phyloP scores from a whole-genome alignment of 2,329 filamentous ascomycete species.

The Oidium heveae region DNA sequence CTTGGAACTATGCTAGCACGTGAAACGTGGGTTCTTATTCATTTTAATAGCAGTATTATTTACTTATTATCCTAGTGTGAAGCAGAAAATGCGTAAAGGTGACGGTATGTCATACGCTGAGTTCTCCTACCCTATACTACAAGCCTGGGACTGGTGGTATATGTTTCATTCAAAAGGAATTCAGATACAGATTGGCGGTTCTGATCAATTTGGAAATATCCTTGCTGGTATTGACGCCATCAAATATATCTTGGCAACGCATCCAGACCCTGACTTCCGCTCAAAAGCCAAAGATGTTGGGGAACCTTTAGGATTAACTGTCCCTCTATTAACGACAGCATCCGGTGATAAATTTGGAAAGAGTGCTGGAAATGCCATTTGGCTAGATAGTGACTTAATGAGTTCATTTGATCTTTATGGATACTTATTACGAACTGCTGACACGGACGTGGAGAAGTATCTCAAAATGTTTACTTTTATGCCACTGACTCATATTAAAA shows the following conservation, averaged over 20 bases:
- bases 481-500: slow-evolving; percentile 39
- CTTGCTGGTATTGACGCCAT: slow-evolving; percentile 69
- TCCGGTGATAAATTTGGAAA: slow-evolving; percentile 86
- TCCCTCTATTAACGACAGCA: slow-evolving; percentile 66
- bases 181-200: slow-evolving; percentile 78
- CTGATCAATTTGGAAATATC: slow-evolving; percentile 94
- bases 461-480: slow-evolving; percentile 82
- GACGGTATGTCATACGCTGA: slow-evolving; percentile 89
- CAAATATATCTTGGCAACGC: slow-evolving; percentile 40
- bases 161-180: slow-evolving; percentile 44
- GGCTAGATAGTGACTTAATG: slow-evolving; percentile 67
- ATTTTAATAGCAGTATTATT: not conserved
- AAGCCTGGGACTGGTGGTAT: slow-evolving; percentile 92
- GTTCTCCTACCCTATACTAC: slow-evolving; percentile 77
- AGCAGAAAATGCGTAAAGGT: slow-evolving; percentile 56
- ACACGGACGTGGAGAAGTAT: slow-evolving; percentile 57
- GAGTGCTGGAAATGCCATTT: slow-evolving; percentile 77
- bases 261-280: slow-evolving; percentile 23
- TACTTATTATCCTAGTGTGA: slow-evolving; percentile 25
- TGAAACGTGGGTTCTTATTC: slow-evolving; percentile 42
- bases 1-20: slow-evolving; percentile 70
- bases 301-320: slow-evolving; percentile 60
- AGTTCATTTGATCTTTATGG: slow-evolving; percentile 68
- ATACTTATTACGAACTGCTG: slow-evolving; percentile 65
- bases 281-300: slow-evolving; percentile 17